A percentile compares a stretch with the other conserved stretches of the same genome.
phyloP scores from a whole-genome alignment of 352 stramenopile species.

The Pythium sukuiense region DNA sequence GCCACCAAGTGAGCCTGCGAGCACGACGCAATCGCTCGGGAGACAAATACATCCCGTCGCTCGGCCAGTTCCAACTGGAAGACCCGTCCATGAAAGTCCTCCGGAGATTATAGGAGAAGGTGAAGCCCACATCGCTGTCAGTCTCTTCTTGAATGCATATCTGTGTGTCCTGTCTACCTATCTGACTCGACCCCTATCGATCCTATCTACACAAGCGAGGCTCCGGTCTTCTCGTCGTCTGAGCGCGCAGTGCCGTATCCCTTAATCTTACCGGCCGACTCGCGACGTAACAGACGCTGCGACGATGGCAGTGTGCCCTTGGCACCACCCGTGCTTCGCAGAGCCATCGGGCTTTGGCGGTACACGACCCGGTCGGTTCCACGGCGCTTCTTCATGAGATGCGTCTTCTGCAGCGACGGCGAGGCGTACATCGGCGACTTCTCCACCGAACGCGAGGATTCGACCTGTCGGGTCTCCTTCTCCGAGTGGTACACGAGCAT shows the following conservation, averaged over 20 bases:
- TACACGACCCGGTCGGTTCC: constrained; percentile 73
- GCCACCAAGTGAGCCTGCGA: constrained; percentile 53
- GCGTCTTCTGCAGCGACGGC: constrained; percentile 79
- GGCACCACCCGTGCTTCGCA: constrained; percentile 41
- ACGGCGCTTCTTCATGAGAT: constrained; percentile 77
- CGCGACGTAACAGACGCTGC: constrained; percentile 58
- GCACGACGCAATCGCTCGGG: constrained; percentile 34
- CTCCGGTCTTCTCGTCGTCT: constrained; percentile 22
- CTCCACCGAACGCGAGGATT: constrained; percentile 55
- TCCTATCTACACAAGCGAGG: constrained; percentile 21
- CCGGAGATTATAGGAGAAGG: constrained; percentile 3
- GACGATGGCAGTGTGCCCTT: constrained; percentile 42
- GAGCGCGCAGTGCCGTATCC: constrained; percentile 52
- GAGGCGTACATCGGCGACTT: constrained; percentile 88
- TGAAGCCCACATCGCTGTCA: neutral
- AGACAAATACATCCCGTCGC: constrained; percentile 49
- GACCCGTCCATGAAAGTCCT: constrained; percentile 22
- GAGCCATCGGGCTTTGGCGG: constrained; percentile 75
- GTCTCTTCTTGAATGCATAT: neutral
- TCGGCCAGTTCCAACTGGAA: constrained; percentile 37
- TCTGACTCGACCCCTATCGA: neutral
- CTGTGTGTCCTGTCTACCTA: constrained; percentile 5
- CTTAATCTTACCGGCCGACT: constrained; percentile 41
- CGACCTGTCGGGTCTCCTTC: constrained; percentile 74
- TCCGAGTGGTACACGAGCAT: constrained; percentile 88